These are phyloP conservation scores for Wallacemonas sp. DNA, from an alignment of 208 protist genomes.

Conservation along the genomic window DNA sequence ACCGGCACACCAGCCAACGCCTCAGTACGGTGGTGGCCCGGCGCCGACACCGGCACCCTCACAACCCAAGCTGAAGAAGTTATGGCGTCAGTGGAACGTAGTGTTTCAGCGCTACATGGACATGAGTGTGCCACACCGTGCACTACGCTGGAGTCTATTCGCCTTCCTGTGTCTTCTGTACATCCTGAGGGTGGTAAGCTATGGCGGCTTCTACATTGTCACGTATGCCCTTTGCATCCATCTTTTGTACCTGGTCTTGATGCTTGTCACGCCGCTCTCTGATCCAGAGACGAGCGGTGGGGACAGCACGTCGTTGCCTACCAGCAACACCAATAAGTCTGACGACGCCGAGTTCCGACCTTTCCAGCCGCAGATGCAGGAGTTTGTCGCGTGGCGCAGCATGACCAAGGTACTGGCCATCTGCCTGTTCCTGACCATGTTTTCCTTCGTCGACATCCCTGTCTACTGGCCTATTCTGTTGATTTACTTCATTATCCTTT, in stretches of 20 bases:
- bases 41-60: not conserved
- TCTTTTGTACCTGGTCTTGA: constrained; percentile 94
- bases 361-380: constrained; percentile 94
- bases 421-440: constrained; percentile 91
- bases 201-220: constrained; percentile 95
- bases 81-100: constrained; percentile 7
- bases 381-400: constrained; percentile 97
- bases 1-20: not conserved
- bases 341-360: constrained; percentile 86
- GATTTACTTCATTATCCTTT: constrained; percentile 96
- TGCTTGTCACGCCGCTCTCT: constrained; percentile 94
- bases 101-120: constrained; percentile 68
- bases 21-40: not conserved
- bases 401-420: constrained; percentile 83
- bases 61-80: not conserved
- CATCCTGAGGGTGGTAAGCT: constrained; percentile 62
- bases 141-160: constrained; percentile 75
- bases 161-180: constrained; percentile 67
- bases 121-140: constrained; percentile 61
- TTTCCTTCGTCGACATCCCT: constrained; percentile 94
- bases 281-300: constrained; percentile 70
- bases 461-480: constrained; percentile 99
- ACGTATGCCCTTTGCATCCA: constrained; percentile 97
- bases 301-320: constrained; percentile 53
- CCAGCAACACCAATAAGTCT: constrained; percentile 53